These are phyloP conservation scores for Barnettozyma sp. DNA, from an alignment of 805 yeast species.

Conservation along the genomic window DNA sequence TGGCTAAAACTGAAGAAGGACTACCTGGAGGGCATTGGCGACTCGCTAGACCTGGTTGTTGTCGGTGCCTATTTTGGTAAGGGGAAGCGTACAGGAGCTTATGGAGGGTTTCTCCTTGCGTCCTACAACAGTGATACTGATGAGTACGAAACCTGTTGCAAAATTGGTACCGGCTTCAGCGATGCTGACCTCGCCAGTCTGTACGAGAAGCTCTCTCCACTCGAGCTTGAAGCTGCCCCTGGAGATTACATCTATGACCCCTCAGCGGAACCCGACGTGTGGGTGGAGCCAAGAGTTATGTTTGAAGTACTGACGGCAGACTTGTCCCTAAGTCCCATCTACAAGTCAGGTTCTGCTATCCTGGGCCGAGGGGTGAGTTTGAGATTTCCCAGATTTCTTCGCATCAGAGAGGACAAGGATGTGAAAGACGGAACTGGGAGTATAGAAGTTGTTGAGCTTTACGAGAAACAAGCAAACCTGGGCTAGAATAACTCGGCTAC, in stretches of 20 bases:
- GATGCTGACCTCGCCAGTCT: slow-evolving; percentile 70
- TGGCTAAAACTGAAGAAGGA: slow-evolving; percentile 96
- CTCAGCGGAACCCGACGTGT: slow-evolving; percentile 78
- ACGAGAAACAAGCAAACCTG: slow-evolving; percentile 51
- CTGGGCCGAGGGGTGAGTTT: slow-evolving; percentile 80
- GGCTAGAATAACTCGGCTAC: no score
- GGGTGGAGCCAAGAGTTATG: slow-evolving; percentile 83
- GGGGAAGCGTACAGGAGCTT: slow-evolving; percentile 91
- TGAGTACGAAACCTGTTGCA: slow-evolving; percentile 91
- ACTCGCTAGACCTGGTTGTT: slow-evolving; percentile 87
- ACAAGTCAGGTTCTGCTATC: slow-evolving; percentile 71
- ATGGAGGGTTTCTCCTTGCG: slow-evolving; percentile 91
- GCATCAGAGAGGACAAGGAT: slow-evolving; percentile 79
- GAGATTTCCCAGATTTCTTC: slow-evolving; percentile 80
- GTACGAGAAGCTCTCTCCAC: slow-evolving; percentile 54
- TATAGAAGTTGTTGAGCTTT: slow-evolving; percentile 78
- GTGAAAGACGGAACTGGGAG: slow-evolving; percentile 84
- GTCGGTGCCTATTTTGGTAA: slow-evolving; percentile 90
- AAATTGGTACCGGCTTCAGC: slow-evolving; percentile 94
- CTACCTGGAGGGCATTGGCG: slow-evolving; percentile 92
- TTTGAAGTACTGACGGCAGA: slow-evolving; percentile 93
- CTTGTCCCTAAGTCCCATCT: slow-evolving; percentile 78
- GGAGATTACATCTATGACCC: slow-evolving; percentile 64
- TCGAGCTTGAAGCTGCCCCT: slow-evolving; percentile 59
- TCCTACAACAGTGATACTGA: slow-evolving; percentile 88